A percentile compares a stretch with the other conserved stretches of the same genome.
Conservation (phyloP, 176 grass and related monocot species). For the Hsuehochloa calcarea region DNA sequence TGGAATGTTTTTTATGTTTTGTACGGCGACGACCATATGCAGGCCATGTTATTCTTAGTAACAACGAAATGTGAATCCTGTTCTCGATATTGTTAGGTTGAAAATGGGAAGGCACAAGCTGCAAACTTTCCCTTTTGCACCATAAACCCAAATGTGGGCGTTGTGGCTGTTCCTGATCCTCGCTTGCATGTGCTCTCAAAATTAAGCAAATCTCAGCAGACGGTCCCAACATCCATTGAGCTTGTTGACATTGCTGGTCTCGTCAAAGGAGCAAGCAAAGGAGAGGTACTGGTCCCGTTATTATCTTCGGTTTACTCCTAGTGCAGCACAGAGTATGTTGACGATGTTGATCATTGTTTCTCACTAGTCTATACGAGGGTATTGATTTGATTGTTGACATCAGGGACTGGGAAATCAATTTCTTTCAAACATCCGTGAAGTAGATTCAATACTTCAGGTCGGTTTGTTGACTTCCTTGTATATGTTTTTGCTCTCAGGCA, state of each 20-base stretch:
- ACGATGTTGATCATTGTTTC: neutral
- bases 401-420: slow-evolving; percentile 98
- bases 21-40: neutral
- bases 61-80: neutral
- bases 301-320: neutral
- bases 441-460: slow-evolving; percentile 99
- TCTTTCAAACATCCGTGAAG: slow-evolving; percentile 98
- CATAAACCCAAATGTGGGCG: slow-evolving; percentile 85
- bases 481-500: slow-evolving; percentile 3
- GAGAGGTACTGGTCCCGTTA: slow-evolving; percentile 57
- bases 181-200: slow-evolving; percentile 74
- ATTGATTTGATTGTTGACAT: slow-evolving; percentile 29
- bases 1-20: neutral
- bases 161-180: slow-evolving; percentile 79
- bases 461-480: neutral
- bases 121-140: slow-evolving; percentile 97
- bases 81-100: slow-evolving; percentile 54
- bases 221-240: slow-evolving; percentile 77
- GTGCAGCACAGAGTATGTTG: neutral
- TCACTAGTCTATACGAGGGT: neutral
- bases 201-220: slow-evolving; percentile 83
- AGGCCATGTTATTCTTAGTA: neutral
- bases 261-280: slow-evolving; percentile 98
- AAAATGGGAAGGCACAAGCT: slow-evolving; percentile 96
- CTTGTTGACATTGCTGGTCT: slow-evolving; percentile 98